Evolutionary conservation across 371 early-diverging fungal genomes (phyloP), one percentile per base, ranked within the genome.

Genomic region (Apophysomyces elegans): DNA sequence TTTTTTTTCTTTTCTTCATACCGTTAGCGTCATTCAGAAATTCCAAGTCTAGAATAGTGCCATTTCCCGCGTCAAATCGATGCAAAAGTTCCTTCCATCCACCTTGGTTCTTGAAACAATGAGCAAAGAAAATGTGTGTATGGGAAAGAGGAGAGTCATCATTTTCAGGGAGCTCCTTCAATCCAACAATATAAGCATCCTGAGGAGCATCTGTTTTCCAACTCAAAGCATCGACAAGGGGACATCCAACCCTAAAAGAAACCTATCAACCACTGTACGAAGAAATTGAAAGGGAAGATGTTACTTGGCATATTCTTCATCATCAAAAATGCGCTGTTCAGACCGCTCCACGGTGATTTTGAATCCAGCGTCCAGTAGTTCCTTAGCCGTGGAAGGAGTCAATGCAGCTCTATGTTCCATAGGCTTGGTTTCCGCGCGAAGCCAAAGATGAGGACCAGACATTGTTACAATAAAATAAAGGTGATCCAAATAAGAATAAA

Each of bases 101-200:
- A 62, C 80, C 93, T 80, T 98, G 97, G 65, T 86, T 80, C 89
- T 98, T 98, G 88, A 86, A 98, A 84, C 97, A 97, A 77, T 98
- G 97, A 45, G 97, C 98, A 78, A 98, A 98, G 85, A 96, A 94
- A 75, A 98, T 95, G 79, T 98, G 99, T 32, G 87, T 88, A 78
- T 97, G 97, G n/a, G 87, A 80, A n/a, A 97, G 88, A 56, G 97
- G 94, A 41, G 92, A 86, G 60, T 84, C 79, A 79, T 96, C 96
- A 70, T 90, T 90, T 74, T 96, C 97, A n/a, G 96, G 96, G 37
- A 98, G 87, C 76, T 98, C 99, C 87, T 98, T 98, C 64, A 98
- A 88, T 37, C 96, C 99, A 38, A 96, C 88, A 74, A 98, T 92
- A 71, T 93, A 94, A 18, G 96, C 93, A 65, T 94, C 93, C 13